phyloP scores from a whole-genome alignment of 257 asterid species.

The Forsythia suspensa region DNA sequence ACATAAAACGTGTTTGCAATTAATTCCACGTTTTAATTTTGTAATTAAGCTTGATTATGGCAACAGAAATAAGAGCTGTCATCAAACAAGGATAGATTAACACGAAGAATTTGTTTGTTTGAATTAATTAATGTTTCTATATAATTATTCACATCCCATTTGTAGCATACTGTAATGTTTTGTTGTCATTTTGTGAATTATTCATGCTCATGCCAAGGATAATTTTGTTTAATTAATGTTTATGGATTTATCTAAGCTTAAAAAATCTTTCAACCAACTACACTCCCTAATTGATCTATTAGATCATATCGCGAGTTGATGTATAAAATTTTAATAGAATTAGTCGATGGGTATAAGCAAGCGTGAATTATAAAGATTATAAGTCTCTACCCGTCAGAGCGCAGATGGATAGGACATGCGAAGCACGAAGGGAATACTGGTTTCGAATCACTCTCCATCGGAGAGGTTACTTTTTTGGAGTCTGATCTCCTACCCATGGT shows the following conservation, averaged over 20 bases:
- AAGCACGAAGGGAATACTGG: not conserved
- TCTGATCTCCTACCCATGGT: no score
- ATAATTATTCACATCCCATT: not conserved
- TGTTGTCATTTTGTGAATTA: conserved; percentile 17
- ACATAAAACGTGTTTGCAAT: no score
- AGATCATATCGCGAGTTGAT: no score
- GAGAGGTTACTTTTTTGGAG: no score
- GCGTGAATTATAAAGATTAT: not conserved
- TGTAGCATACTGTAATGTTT: not conserved
- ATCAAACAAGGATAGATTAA: not conserved
- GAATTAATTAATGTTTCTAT: not conserved
- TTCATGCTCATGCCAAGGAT: conserved; percentile 25
- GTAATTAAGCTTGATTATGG: not conserved
- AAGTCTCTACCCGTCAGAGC: not conserved
- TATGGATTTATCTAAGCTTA: conserved; percentile 27
- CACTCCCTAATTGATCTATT: no score
- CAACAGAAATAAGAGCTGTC: not conserved
- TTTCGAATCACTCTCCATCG: no score
- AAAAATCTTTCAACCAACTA: not conserved
- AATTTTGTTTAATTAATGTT: conserved; percentile 30
- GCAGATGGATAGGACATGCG: conserved; percentile 16
- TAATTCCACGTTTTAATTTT: not conserved
- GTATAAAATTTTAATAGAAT: not conserved
- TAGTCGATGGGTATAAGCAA: not conserved
- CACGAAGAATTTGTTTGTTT: not conserved